Conservation (phyloP, 345 rosid genomes). For the Combretum micranthum region DNA sequence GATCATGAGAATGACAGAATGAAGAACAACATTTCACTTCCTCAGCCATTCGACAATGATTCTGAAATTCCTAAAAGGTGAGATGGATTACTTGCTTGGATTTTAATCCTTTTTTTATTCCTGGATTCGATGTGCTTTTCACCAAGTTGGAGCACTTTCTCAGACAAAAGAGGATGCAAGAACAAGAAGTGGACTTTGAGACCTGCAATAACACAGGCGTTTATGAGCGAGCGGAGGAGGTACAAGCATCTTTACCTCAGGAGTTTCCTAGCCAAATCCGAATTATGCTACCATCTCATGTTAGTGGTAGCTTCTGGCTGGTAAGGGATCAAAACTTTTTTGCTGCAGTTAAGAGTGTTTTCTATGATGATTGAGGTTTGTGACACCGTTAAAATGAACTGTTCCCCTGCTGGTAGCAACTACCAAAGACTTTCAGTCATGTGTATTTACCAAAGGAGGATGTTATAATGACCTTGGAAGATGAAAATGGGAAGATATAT, state of each 20-base stretch:
- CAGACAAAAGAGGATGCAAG: constrained; percentile 27
- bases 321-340: constrained; percentile 15
- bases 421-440: constrained; percentile 42
- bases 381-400: constrained; percentile 3
- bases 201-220: constrained; percentile 14
- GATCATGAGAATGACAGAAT: no score
- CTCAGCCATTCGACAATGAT: no score
- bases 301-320: constrained; percentile 39
- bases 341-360: constrained; percentile 7
- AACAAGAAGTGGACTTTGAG: constrained; percentile 19
- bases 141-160: no score
- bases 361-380: no score
- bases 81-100: no score
- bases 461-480: constrained; percentile 20
- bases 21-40: no score
- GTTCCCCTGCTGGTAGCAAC: constrained; percentile 27
- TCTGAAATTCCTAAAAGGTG: no score
- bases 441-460: constrained; percentile 31
- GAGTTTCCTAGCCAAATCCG: constrained; percentile 36
- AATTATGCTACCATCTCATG: constrained; percentile 35
- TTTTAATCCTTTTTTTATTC: no score
- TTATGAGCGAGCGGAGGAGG: constrained; percentile 32
- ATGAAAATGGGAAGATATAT: constrained; percentile 27
- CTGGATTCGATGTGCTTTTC: no score
- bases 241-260: constrained; percentile 20